Evolutionary conservation across 2,329 filamentous ascomycete genomes (phyloP).

Genomic region (Fusarium kyushuense): DNA sequence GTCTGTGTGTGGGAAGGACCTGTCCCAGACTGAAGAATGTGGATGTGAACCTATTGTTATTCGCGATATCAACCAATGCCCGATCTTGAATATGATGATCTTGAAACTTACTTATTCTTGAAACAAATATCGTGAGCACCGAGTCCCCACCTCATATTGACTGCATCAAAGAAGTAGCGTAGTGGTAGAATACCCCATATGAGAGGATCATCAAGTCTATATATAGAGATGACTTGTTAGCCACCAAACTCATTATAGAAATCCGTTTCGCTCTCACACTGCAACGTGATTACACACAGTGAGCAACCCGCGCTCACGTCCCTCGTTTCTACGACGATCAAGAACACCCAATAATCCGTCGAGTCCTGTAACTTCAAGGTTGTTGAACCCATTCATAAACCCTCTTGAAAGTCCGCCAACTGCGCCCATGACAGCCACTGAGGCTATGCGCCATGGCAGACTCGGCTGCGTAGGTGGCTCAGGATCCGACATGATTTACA

Average conservation of each 20-base stretch:
- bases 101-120: slow-evolving; percentile 75
- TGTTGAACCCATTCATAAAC: slow-evolving; percentile 82
- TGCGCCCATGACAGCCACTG: slow-evolving; percentile 79
- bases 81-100: not conserved
- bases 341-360: slow-evolving; percentile 80
- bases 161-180: slow-evolving; percentile 75
- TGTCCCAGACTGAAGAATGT: slow-evolving; percentile 91
- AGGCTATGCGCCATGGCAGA: slow-evolving; percentile 77
- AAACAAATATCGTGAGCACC: slow-evolving; percentile 98
- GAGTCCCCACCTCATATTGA: slow-evolving; percentile 87
- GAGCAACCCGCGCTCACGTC: slow-evolving; percentile 80
- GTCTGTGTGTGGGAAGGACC: slow-evolving; percentile 88
- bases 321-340: slow-evolving; percentile 75
- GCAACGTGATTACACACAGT: slow-evolving; percentile 69
- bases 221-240: slow-evolving; percentile 5
- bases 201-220: slow-evolving; percentile 90
- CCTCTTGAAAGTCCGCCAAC: slow-evolving; percentile 77
- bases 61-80: not conserved
- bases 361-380: slow-evolving; percentile 80
- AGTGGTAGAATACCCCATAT: slow-evolving; percentile 91
- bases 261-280: slow-evolving; percentile 46
- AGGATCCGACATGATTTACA: slow-evolving; percentile 38
- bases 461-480: slow-evolving; percentile 61
- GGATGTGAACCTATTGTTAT: slow-evolving; percentile 71
- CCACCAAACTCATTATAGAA: not conserved